Percentiles rank a stretch among this genome's conserved stretches.
These are phyloP conservation scores for Conticribra weissflogii DNA, from an alignment of 108 stramenopile genomes.

Conservation along the genomic window DNA sequence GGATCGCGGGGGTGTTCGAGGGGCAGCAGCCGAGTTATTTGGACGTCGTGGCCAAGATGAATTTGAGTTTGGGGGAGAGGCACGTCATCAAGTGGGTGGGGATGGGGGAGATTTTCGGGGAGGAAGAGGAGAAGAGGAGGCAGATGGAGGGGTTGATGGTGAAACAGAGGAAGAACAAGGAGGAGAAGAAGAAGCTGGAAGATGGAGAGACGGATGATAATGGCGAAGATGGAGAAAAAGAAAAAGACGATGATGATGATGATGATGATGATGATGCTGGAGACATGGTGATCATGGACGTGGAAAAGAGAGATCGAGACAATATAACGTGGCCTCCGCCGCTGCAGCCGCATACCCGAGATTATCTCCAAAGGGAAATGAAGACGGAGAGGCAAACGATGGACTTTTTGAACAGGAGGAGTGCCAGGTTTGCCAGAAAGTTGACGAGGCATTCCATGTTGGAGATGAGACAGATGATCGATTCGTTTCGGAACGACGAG, in stretches of 20 bases:
- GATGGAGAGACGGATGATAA: neutral
- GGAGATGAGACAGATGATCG: slow-evolving; percentile 59
- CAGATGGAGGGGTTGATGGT: slow-evolving; percentile 10
- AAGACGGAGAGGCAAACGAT: slow-evolving; percentile 40
- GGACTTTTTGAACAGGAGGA: slow-evolving; percentile 78
- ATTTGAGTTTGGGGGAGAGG: slow-evolving; percentile 65
- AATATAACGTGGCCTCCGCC: slow-evolving; percentile 73
- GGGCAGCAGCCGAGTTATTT: slow-evolving; percentile 77
- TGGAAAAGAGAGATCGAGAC: slow-evolving; percentile 64
- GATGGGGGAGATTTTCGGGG: slow-evolving; percentile 69
- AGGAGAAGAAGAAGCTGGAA: slow-evolving; percentile 16
- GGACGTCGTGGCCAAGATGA: slow-evolving; percentile 69
- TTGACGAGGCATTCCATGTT: slow-evolving; percentile 63
- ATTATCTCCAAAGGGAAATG: slow-evolving; percentile 60
- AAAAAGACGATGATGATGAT: slow-evolving; percentile 9
- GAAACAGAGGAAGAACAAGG: neutral
- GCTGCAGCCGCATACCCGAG: slow-evolving; percentile 73
- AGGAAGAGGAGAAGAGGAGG: slow-evolving; percentile 17
- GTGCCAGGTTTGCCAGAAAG: slow-evolving; percentile 77
- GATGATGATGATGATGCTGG: slow-evolving; percentile 4
- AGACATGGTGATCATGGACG: slow-evolving; percentile 37
- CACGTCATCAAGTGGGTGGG: slow-evolving; percentile 75
- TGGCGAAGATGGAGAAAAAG: slow-evolving; percentile 4
- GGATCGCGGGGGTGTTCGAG: slow-evolving; percentile 63
- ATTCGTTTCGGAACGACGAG: slow-evolving; percentile 20